Evolutionary conservation across 345 rosid genomes (phyloP).

Genomic region (Nasturtium officinale): DNA sequence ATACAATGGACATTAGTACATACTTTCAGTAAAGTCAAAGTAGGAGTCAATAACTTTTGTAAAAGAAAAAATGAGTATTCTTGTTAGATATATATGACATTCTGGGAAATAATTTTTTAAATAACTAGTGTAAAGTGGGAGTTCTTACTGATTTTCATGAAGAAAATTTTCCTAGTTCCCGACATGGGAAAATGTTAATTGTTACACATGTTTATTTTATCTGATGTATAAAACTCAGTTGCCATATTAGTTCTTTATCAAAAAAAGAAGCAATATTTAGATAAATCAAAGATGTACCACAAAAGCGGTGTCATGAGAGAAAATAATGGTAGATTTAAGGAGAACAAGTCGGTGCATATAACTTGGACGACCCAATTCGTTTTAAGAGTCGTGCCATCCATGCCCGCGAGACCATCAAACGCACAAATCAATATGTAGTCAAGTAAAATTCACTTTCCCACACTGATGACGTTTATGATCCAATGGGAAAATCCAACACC

Average conservation of each 20-base stretch:
- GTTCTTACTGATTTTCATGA: background rate
- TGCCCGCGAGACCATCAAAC: background rate
- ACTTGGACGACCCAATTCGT: background rate
- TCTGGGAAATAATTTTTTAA: background rate
- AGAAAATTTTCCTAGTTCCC: no score
- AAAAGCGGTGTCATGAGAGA: background rate
- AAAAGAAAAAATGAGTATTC: background rate
- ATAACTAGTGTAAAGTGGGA: background rate
- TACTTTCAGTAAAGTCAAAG: constrained; percentile 1
- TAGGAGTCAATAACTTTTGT: background rate
- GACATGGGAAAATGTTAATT: no score
- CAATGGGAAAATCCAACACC: background rate
- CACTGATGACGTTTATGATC: background rate
- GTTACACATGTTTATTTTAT: no score
- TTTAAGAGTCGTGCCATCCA: background rate
- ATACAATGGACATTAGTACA: constrained; percentile 11
- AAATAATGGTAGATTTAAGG: constrained; percentile 33
- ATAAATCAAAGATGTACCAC: background rate
- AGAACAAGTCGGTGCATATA: constrained; percentile 20
- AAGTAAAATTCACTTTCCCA: background rate
- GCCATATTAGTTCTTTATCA: background rate
- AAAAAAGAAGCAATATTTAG: no score
- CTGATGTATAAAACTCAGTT: background rate
- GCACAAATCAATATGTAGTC: background rate
- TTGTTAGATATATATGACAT: background rate